A percentile compares a stretch with the other conserved stretches of the same genome.
phyloP scores from a whole-genome alignment of 2,329 filamentous ascomycete genomes.

The Ramichloridium luteum region DNA sequence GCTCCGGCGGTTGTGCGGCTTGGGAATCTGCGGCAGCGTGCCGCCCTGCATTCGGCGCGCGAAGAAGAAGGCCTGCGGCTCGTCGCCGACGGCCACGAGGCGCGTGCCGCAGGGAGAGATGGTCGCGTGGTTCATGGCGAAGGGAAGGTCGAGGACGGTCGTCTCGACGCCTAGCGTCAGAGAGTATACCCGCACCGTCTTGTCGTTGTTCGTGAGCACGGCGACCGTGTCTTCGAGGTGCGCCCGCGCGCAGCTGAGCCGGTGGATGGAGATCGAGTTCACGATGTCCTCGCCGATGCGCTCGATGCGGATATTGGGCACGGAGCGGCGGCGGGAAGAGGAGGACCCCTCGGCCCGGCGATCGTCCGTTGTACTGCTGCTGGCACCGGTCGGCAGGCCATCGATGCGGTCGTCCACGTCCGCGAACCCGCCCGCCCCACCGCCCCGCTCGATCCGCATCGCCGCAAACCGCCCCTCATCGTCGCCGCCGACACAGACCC shows the following conservation, averaged over 20 bases:
- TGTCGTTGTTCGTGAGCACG: slow-evolving; percentile 81
- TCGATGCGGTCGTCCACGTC: slow-evolving; percentile 37
- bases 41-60: slow-evolving; percentile 32
- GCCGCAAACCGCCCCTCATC: slow-evolving; percentile 79
- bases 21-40: slow-evolving; percentile 26
- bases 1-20: slow-evolving; percentile 27
- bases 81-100: slow-evolving; percentile 75
- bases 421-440: not conserved
- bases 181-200: slow-evolving; percentile 72
- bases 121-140: slow-evolving; percentile 86
- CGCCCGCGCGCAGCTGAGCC: slow-evolving; percentile 40
- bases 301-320: slow-evolving; percentile 41
- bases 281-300: slow-evolving; percentile 52
- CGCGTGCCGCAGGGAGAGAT: slow-evolving; percentile 78
- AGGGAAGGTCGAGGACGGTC: slow-evolving; percentile 60
- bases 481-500: slow-evolving; percentile 76
- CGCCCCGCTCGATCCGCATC: slow-evolving; percentile 40
- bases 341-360: slow-evolving; percentile 2
- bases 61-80: slow-evolving; percentile 77
- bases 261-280: slow-evolving; percentile 55
- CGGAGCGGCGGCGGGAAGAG: slow-evolving; percentile 29
- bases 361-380: slow-evolving; percentile 3
- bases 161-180: slow-evolving; percentile 56
- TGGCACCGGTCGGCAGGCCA: slow-evolving; percentile 39
- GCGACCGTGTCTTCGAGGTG: slow-evolving; percentile 47